Base-by-base conservation (phyloP, 192 early-diverging fungal genomes). In the Mortierella antarctica region DNA sequence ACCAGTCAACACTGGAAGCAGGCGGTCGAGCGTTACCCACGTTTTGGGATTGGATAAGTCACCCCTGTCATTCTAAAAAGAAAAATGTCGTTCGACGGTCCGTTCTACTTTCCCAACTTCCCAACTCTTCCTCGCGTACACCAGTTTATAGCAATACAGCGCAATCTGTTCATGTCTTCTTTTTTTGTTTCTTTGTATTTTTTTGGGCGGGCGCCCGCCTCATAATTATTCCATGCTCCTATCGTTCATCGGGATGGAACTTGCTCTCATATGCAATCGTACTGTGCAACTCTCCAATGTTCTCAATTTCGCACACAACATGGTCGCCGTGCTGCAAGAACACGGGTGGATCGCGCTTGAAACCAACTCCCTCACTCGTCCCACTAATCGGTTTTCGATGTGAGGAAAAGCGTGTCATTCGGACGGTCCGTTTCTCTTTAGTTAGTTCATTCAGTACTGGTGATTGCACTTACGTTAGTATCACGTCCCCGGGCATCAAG, bases 401-500 rank as follows among this genome's bases (percentile, higher is more conserved):
- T 2, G 45, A 57, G 21, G 47, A 46, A 9, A 47, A 23, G 57
- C 4, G 50, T 41, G 7, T 9, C 12, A 17, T 14, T 41, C n/a
- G 42, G 47, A 12, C 15, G 42, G 42, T 23, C 49, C 23, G 2
- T 52, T 31, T 63, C 57, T 61, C 86, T 20, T 57, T 49, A 14
- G 86, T 57, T 49, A 14, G 86, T 15, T n/a, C 11, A 51, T 12
- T 15, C 86, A 40, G 82, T 87, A 44, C 86, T 86, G 31, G 31
- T 31, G 31, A 31, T 31, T 2, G 31, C 31, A 31, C 31, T 31
- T 31, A 31, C 2, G 89, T 90, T 23, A 89, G 59, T 20, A 89
- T 89, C 20, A 90, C 80, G 18, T 86, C 87, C 0, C 87, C 87
- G 18, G 89, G 87, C 63, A 73, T 74, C 23, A 91, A 65, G 13